Evolutionary conservation across 441 rosid species (phyloP).

Genomic region (Jatropha multifida): DNA sequence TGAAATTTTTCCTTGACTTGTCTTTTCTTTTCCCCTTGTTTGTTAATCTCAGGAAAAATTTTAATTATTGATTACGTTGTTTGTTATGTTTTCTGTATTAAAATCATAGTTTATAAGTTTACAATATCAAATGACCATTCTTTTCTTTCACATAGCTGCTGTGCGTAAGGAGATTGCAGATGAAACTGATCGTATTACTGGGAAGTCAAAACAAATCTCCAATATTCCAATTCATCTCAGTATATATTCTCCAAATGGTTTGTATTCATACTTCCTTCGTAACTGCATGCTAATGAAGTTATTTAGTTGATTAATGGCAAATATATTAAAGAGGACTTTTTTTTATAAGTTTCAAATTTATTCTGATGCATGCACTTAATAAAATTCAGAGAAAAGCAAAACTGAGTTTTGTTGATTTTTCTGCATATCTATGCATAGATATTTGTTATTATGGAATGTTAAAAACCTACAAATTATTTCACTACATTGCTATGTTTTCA

Average conservation of each 20-base stretch:
- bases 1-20: not conserved
- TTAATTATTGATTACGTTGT: not conserved
- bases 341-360: not conserved
- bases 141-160: conserved; percentile 54
- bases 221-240: conserved; percentile 93
- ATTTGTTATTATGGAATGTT: not conserved
- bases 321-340: not conserved
- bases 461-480: not conserved
- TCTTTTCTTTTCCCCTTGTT: not conserved
- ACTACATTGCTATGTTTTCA: not conserved
- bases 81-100: not conserved
- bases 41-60: not conserved
- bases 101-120: not conserved
- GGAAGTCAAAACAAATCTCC: conserved; percentile 87
- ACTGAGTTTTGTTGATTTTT: not conserved
- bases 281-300: conserved; percentile 9
- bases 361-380: not conserved
- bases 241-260: conserved; percentile 92
- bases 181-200: conserved; percentile 97
- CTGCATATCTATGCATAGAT: too few species aligned
- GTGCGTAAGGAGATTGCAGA: conserved; percentile 94
- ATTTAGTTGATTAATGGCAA: not conserved
- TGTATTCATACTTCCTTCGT: conserved; percentile 27
- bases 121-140: conserved; percentile 12
- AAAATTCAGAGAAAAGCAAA: not conserved